phyloP scores from a whole-genome alignment of 345 rosid genomes.

The Euphorbia peplus region DNA sequence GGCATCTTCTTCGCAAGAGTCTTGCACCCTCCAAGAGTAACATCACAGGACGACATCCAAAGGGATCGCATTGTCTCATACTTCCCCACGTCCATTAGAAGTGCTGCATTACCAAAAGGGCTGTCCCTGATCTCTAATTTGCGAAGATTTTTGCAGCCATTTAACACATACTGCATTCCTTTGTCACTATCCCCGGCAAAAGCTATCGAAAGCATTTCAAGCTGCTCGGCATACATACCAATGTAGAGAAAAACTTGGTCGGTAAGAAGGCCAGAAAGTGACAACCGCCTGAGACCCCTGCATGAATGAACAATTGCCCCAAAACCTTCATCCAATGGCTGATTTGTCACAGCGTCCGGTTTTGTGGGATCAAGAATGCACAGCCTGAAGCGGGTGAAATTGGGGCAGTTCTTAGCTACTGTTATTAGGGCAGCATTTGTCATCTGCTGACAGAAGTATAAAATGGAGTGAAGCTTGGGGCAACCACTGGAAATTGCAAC shows the following conservation, averaged over 20 bases:
- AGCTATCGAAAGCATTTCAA: slow-evolving; percentile 94
- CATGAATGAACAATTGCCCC: slow-evolving; percentile 86
- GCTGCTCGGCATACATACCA: slow-evolving; percentile 74
- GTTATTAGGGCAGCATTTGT: slow-evolving; percentile 86
- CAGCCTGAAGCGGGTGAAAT: slow-evolving; percentile 78
- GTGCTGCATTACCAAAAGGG: slow-evolving; percentile 86
- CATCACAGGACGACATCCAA: slow-evolving; percentile 99
- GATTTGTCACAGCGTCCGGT: slow-evolving; percentile 65
- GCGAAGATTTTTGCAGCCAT: slow-evolving; percentile 83
- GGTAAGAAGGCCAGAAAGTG: slow-evolving; percentile 72
- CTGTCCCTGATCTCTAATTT: slow-evolving; percentile 88
- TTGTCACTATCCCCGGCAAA: slow-evolving; percentile 86
- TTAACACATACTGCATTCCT: slow-evolving; percentile 80
- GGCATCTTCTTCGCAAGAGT: slow-evolving; percentile 66
- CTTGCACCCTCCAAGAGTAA: slow-evolving; percentile 90
- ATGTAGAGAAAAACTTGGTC: slow-evolving; percentile 84
- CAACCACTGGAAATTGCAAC: slow-evolving; percentile 86
- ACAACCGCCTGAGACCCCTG: slow-evolving; percentile 66
- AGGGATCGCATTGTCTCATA: slow-evolving; percentile 99
- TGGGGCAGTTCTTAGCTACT: slow-evolving; percentile 76
- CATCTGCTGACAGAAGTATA: slow-evolving; percentile 96
- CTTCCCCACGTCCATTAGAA: slow-evolving; percentile 74
- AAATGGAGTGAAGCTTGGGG: slow-evolving; percentile 70
- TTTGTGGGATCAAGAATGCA: slow-evolving; percentile 71
- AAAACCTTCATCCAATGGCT: slow-evolving; percentile 89